These are phyloP conservation scores for Haplosporangium sp. DNA, from an alignment of 371 early-diverging fungal genomes.

Conservation along the genomic window DNA sequence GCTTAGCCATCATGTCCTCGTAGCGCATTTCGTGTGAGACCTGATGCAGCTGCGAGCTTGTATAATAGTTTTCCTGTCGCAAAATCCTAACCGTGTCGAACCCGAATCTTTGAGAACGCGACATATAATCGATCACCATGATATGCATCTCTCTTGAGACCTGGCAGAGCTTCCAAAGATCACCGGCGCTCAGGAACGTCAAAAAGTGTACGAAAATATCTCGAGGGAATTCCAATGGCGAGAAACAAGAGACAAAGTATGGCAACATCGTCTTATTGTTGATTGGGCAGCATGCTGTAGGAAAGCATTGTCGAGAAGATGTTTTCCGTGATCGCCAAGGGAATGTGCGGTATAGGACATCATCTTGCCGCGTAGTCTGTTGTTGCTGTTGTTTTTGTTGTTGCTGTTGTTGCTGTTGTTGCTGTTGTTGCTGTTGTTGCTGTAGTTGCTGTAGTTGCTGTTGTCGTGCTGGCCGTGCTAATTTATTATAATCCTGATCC, in stretches of 20 bases:
- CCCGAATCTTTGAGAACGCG: conserved; percentile 4
- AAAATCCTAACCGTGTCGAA: conserved; percentile 19
- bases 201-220: conserved; percentile 17
- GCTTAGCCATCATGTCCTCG: conserved; percentile 4
- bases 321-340: no score
- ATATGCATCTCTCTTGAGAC: conserved; percentile 16
- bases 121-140: conserved; percentile 8
- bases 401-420: background rate
- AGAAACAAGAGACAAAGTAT: conserved; percentile 18
- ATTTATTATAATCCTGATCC: background rate
- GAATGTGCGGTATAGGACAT: no score
- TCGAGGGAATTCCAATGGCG: conserved; percentile 13
- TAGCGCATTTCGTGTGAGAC: conserved; percentile 5
- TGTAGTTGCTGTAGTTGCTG: background rate
- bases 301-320: no score
- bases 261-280: background rate
- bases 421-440: background rate
- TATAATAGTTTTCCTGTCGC: conserved; percentile 3
- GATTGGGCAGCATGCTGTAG: background rate
- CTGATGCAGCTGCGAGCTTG: background rate
- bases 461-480: background rate
- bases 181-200: conserved; percentile 20
- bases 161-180: conserved; percentile 30
- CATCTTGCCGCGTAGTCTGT: no score
- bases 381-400: no score